Conservation (phyloP, 1,284 basidiomycete species). For the Butyriboletus regius region DNA sequence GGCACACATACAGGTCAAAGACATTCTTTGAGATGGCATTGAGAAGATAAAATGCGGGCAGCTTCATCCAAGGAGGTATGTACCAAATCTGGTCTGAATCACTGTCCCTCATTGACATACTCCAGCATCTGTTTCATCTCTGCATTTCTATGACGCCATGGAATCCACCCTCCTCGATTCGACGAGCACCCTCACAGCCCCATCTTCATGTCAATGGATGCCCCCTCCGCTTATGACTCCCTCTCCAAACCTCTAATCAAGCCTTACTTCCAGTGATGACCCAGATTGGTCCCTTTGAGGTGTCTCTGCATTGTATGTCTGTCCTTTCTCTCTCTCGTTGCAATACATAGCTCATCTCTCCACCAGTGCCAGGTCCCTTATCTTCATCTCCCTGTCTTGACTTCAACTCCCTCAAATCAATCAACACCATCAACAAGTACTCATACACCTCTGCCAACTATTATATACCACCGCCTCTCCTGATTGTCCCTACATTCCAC, state of each 20-base stretch:
- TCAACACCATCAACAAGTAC: conserved; percentile 55
- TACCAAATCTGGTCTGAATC: no score
- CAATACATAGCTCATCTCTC: conserved; percentile 10
- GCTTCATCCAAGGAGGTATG: conserved; percentile 79
- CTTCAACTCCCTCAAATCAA: conserved; percentile 55
- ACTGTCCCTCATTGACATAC: no score
- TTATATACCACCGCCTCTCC: conserved; percentile 49
- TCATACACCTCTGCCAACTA: conserved; percentile 51
- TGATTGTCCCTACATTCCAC: conserved; percentile 60
- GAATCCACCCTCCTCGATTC: conserved; percentile 46
- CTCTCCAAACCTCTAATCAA: conserved; percentile 47
- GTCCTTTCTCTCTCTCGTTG: conserved; percentile 16
- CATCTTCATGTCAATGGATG: conserved; percentile 51
- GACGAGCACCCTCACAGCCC: conserved; percentile 44
- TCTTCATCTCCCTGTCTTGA: conserved; percentile 53
- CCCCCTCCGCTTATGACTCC: conserved; percentile 52
- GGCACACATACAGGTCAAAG: conserved; percentile 78
- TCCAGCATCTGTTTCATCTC: conserved; percentile 19
- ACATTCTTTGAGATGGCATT: conserved; percentile 96
- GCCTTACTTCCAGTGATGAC: conserved; percentile 47
- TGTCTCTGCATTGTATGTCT: conserved; percentile 42
- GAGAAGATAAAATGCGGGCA: conserved; percentile 89
- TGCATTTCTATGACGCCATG: conserved; percentile 32
- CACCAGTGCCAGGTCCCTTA: conserved; percentile 38
- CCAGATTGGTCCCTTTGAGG: conserved; percentile 43